phyloP scores from a whole-genome alignment of 1,284 basidiomycete genomes.

The Rhodotorula mucilaginosa region DNA sequence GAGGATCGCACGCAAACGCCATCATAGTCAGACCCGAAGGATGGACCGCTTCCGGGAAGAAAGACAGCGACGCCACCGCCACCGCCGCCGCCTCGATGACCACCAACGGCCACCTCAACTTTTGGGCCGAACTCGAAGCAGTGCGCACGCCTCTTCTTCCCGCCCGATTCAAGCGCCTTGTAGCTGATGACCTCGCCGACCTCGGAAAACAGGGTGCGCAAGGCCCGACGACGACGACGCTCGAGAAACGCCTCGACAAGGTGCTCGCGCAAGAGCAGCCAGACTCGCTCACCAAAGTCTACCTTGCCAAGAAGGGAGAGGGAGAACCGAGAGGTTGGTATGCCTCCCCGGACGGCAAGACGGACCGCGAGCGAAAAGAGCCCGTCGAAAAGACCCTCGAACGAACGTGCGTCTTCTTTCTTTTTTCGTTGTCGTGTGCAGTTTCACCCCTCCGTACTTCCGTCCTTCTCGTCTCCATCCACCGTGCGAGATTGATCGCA shows the following conservation, averaged over 20 bases:
- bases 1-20: not conserved
- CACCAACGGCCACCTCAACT: slow-evolving; percentile 40
- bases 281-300: slow-evolving; percentile 42
- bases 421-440: too few species aligned
- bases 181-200: too few species aligned
- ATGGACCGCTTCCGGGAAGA: not conserved
- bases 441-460: too few species aligned
- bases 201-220: not conserved
- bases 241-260: slow-evolving; percentile 21
- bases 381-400: slow-evolving; percentile 40
- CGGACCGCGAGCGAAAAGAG: slow-evolving; percentile 37
- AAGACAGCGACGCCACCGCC: slow-evolving; percentile 11
- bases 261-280: slow-evolving; percentile 18
- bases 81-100: slow-evolving; percentile 17
- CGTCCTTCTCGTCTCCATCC: not conserved
- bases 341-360: slow-evolving; percentile 35
- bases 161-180: too few species aligned
- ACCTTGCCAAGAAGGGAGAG: slow-evolving; percentile 40
- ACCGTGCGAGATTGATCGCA: too few species aligned
- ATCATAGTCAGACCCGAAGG: slow-evolving; percentile 5
- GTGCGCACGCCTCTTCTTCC: slow-evolving; percentile 1
- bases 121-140: slow-evolving; percentile 43
- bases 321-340: slow-evolving; percentile 42
- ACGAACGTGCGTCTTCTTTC: slow-evolving; percentile 26
- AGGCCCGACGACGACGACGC: not conserved